These are phyloP conservation scores for Helotiales sp. DNA, from an alignment of 2,329 filamentous ascomycete genomes.

Conservation along the genomic window DNA sequence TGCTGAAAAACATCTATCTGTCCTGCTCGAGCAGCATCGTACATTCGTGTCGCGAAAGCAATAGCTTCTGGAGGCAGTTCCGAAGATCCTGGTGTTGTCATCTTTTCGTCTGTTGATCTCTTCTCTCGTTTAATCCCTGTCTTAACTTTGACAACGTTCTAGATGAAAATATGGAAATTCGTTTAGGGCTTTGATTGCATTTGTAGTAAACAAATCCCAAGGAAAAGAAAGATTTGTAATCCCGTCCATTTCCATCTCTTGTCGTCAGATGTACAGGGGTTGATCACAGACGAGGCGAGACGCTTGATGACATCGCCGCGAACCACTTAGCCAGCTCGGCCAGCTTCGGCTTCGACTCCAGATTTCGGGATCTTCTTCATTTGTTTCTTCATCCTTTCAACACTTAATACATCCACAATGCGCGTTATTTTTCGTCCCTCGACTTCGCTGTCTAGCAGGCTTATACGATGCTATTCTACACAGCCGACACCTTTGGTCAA, in stretches of 20 bases:
- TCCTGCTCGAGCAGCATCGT: slow-evolving; percentile 67
- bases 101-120: neutral
- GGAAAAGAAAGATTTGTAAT: neutral
- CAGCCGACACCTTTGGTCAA: slow-evolving; percentile 26
- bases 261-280: slow-evolving; percentile 14
- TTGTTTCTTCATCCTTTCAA: neutral
- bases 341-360: slow-evolving; percentile 15
- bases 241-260: neutral
- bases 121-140: neutral
- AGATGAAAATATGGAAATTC: too few relatives aligned
- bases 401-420: slow-evolving; percentile 13
- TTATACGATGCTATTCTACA: slow-evolving; percentile 22
- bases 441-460: slow-evolving; percentile 9
- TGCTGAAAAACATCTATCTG: slow-evolving; percentile 62
- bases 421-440: slow-evolving; percentile 9
- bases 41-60: slow-evolving; percentile 68
- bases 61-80: slow-evolving; percentile 66
- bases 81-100: slow-evolving; percentile 3
- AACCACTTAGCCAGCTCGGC: too few relatives aligned
- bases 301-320: slow-evolving; percentile 19
- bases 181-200: neutral
- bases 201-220: neutral
- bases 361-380: neutral
- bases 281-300: neutral
- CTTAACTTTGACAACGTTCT: neutral